Evolutionary conservation across 352 stramenopile genomes (phyloP).

Genomic region (Elongisporangium prolatum): DNA sequence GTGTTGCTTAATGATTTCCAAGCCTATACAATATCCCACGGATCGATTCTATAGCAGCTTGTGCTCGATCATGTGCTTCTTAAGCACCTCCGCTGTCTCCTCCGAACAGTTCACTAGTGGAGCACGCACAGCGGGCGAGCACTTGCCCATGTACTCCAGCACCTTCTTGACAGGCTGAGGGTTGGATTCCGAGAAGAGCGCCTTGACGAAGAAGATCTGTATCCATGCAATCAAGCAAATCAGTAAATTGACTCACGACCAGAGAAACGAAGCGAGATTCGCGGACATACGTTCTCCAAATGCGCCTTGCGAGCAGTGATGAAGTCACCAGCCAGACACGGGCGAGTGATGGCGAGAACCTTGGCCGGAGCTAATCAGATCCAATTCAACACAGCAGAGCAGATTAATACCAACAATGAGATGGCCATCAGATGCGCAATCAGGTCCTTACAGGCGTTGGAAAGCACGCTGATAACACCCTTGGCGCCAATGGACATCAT

Average conservation of each 20-base stretch:
- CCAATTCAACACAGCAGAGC: slow-evolving; percentile 6
- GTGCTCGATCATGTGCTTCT: slow-evolving; percentile 61
- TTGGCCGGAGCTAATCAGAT: slow-evolving; percentile 70
- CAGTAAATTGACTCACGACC: neutral
- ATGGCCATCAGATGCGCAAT: neutral
- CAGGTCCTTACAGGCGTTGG: slow-evolving; percentile 71
- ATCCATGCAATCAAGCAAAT: slow-evolving; percentile 1
- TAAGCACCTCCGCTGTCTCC: slow-evolving; percentile 61
- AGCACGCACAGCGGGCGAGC: slow-evolving; percentile 59
- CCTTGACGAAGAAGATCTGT: slow-evolving; percentile 88
- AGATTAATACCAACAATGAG: slow-evolving; percentile 4
- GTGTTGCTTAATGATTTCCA: neutral
- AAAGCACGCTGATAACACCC: slow-evolving; percentile 90
- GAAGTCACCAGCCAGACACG: slow-evolving; percentile 81
- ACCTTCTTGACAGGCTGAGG: slow-evolving; percentile 90
- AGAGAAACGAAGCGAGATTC: neutral
- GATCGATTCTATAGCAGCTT: slow-evolving; percentile 49
- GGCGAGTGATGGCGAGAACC: slow-evolving; percentile 77
- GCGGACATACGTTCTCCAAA: slow-evolving; percentile 67
- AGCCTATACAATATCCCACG: neutral
- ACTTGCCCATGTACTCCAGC: slow-evolving; percentile 87
- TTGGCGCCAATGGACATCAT: slow-evolving; percentile 88
- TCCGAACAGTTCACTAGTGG: slow-evolving; percentile 71
- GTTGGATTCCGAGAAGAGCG: slow-evolving; percentile 89
- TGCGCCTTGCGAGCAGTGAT: slow-evolving; percentile 72